Percentiles rank a stretch among this genome's conserved stretches.
phyloP scores from a whole-genome alignment of 31 red algal genomes.

The Endocladia muricata region DNA sequence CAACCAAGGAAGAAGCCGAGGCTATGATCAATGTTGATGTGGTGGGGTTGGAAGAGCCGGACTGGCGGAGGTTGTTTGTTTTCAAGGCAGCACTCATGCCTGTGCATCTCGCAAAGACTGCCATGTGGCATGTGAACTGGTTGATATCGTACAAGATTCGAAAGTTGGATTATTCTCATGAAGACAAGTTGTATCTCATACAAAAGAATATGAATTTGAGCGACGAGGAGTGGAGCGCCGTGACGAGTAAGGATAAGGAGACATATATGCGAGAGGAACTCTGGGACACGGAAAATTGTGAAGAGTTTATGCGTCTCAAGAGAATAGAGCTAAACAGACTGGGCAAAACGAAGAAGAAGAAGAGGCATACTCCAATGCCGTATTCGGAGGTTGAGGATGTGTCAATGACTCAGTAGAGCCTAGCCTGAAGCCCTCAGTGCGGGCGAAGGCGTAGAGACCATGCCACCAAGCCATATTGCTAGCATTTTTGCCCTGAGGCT shows the following conservation, averaged over 20 bases:
- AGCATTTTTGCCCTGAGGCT: too few species aligned
- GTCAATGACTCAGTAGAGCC: constrained; percentile 6
- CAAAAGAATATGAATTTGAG: constrained; percentile 35
- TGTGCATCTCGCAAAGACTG: not conserved
- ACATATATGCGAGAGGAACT: constrained; percentile 37
- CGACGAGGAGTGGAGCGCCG: constrained; percentile 22
- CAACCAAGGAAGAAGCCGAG: constrained; percentile 52
- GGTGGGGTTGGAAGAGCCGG: constrained; percentile 50
- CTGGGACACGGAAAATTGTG: constrained; percentile 49
- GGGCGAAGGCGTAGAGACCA: too few species aligned
- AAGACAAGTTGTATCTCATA: constrained; percentile 62
- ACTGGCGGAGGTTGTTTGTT: constrained; percentile 40
- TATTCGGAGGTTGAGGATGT: constrained; percentile 40
- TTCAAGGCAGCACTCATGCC: constrained; percentile 52
- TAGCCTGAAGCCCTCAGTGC: not conserved
- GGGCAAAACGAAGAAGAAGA: constrained; percentile 67
- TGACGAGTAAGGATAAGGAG: constrained; percentile 16
- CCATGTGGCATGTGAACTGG: constrained; percentile 61
- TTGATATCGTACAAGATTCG: constrained; percentile 62
- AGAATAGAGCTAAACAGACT: constrained; percentile 63
- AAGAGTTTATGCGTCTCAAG: constrained; percentile 35
- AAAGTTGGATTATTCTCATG: constrained; percentile 43
- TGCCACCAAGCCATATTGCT: too few species aligned
- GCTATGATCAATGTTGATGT: constrained; percentile 63
- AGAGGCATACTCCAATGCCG: constrained; percentile 12